Evolutionary conservation across 352 stramenopile species (phyloP).

Genomic region (Phytophthora aleatoria): DNA sequence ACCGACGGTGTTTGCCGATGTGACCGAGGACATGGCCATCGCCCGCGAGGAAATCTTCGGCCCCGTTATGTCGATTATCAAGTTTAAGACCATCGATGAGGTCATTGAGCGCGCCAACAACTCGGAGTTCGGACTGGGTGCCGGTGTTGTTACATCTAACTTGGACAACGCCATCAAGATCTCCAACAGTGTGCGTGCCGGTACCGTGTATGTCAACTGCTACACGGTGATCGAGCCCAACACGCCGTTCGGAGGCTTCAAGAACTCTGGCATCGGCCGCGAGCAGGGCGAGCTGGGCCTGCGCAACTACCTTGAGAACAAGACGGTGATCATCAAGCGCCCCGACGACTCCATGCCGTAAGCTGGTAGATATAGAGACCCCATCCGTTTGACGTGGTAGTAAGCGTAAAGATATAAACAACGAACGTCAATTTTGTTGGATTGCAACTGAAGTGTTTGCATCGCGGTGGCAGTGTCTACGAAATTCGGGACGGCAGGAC

Average conservation of each 20-base stretch:
- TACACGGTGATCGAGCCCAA: constrained; percentile 89
- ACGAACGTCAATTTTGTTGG: constrained; percentile 20
- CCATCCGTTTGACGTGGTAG: constrained; percentile 15
- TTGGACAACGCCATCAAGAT: constrained; percentile 85
- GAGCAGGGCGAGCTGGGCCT: constrained; percentile 77
- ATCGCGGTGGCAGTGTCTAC: no score
- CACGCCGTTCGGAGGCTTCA: constrained; percentile 87
- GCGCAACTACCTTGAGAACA: constrained; percentile 78
- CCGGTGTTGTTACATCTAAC: constrained; percentile 89
- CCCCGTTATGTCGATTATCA: constrained; percentile 87
- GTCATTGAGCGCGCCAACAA: constrained; percentile 89
- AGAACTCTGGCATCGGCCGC: constrained; percentile 81
- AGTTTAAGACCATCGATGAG: constrained; percentile 90
- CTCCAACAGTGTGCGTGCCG: constrained; percentile 82
- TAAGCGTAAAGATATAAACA: constrained; percentile 31
- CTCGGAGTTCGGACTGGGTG: constrained; percentile 86
- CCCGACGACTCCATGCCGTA: constrained; percentile 41
- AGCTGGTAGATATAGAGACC: constrained; percentile 3
- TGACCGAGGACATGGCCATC: constrained; percentile 84
- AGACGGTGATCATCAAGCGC: constrained; percentile 71
- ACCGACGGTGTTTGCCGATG: constrained; percentile 91
- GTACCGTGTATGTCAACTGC: constrained; percentile 95
- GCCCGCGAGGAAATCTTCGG: constrained; percentile 93
- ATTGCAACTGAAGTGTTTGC: background rate
- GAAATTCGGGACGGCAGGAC: no score